phyloP scores from a whole-genome alignment of 2,329 filamentous ascomycete genomes.

The Aotearoamyces nothofagi region DNA sequence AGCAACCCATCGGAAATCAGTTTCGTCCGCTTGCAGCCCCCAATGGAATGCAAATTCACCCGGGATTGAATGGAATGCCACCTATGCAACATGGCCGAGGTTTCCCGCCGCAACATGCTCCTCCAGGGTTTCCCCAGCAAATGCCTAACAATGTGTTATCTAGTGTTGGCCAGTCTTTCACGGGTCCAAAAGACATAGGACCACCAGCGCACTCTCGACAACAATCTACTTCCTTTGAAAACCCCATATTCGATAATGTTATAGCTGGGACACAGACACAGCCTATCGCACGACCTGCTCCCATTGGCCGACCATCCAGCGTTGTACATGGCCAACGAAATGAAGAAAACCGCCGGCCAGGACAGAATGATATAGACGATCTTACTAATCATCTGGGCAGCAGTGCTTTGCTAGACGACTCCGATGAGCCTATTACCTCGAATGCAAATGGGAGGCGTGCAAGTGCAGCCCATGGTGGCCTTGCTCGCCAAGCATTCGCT shows the following conservation, averaged over 20 bases:
- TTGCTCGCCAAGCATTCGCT: conserved; percentile 14
- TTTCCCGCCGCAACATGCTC: conserved; percentile 24
- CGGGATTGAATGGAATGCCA: conserved; percentile 43
- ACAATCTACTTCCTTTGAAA: conserved; percentile 54
- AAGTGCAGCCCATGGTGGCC: conserved; percentile 13
- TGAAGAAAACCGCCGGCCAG: conserved; percentile 22
- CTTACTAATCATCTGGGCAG: conserved; percentile 73
- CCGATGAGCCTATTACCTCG: conserved; percentile 34
- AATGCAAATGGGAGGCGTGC: conserved; percentile 20
- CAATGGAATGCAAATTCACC: conserved; percentile 36
- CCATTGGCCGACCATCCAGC: conserved; percentile 78
- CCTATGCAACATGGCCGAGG: conserved; percentile 36
- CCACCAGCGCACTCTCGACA: conserved; percentile 55
- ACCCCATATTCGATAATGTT: conserved; percentile 21
- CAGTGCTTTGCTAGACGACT: conserved; percentile 72
- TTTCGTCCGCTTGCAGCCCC: conserved; percentile 35
- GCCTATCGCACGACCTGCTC: conserved; percentile 68
- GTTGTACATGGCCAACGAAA: conserved; percentile 36
- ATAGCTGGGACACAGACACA: conserved; percentile 37
- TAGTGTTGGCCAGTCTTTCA: conserved; percentile 25
- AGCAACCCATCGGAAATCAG: conserved; percentile 32
- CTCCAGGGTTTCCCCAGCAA: conserved; percentile 37
- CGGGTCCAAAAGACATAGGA: conserved; percentile 21
- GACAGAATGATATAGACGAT: conserved; percentile 49
- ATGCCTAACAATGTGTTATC: conserved; percentile 24